Percentiles rank a stretch among this genome's conserved stretches.
Conservation (phyloP, 257 asterid species). For the Gardenia jasminoides region DNA sequence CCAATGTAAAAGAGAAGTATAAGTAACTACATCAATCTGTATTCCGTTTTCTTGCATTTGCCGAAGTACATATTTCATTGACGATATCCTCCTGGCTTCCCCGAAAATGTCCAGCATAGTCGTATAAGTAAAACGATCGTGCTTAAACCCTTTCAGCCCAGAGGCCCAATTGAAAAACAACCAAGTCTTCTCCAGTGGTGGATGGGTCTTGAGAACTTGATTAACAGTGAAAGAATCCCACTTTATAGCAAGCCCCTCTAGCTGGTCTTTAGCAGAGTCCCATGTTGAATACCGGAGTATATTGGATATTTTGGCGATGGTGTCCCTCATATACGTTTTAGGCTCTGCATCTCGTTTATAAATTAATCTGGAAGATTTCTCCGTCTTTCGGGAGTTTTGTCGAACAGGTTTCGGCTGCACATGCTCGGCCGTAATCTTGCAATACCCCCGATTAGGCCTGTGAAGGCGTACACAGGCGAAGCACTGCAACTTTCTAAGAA, state of each 20-base stretch:
- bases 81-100: conserved; percentile 74
- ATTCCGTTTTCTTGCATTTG: conserved; percentile 76
- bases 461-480: conserved; percentile 24
- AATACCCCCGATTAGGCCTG: conserved; percentile 24
- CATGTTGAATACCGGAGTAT: conserved; percentile 68
- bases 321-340: conserved; percentile 47
- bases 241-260: conserved; percentile 50
- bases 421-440: conserved; percentile 11
- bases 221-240: conserved; percentile 92
- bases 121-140: conserved; percentile 86
- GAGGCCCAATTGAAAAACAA: conserved; percentile 91
- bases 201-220: conserved; percentile 89
- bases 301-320: conserved; percentile 51
- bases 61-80: conserved; percentile 66
- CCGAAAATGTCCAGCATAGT: conserved; percentile 97
- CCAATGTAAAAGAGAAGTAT: conserved; percentile 87
- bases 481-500: conserved; percentile 33
- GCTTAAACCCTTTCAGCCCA: conserved; percentile 54
- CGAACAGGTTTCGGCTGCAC: conserved; percentile 30
- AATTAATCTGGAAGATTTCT: conserved; percentile 27
- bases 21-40: conserved; percentile 74
- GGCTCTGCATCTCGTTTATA: conserved; percentile 37
- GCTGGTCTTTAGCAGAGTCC: conserved; percentile 73
- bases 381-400: conserved; percentile 19
- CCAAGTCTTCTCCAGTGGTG: conserved; percentile 96